A percentile compares a stretch with the other conserved stretches of the same genome.
These are phyloP conservation scores for Pyracantha coccinea DNA, from an alignment of 331 rosid genomes.

Conservation along the genomic window DNA sequence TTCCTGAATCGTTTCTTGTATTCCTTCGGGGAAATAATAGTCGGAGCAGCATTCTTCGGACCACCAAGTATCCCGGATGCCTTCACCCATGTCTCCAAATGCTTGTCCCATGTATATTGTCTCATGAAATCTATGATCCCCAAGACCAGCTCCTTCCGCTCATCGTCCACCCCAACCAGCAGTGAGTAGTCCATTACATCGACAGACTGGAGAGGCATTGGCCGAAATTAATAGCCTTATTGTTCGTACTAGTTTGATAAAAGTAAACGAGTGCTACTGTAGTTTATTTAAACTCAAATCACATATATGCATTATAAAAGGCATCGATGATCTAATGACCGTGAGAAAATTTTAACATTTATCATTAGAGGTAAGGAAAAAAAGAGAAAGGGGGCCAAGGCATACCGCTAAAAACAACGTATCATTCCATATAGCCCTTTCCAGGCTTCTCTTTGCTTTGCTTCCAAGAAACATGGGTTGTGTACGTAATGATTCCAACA, in stretches of 20 bases:
- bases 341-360: too few species aligned
- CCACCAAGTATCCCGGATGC: conserved; percentile 95
- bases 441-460: conserved; percentile 87
- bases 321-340: too few species aligned
- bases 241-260: too few species aligned
- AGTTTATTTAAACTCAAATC: too few species aligned
- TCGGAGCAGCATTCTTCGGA: conserved; percentile 76
- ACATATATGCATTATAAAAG: too few species aligned
- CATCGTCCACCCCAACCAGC: conserved; percentile 92
- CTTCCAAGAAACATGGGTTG: conserved; percentile 95
- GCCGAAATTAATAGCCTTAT: neutral
- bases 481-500: conserved; percentile 81
- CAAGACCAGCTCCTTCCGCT: conserved; percentile 76
- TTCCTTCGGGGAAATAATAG: conserved; percentile 85
- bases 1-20: conserved; percentile 96
- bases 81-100: conserved; percentile 97
- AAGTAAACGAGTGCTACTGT: too few species aligned
- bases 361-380: too few species aligned
- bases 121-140: conserved; percentile 98
- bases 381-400: neutral
- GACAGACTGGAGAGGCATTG: conserved; percentile 55
- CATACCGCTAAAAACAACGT: conserved; percentile 87
- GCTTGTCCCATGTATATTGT: conserved; percentile 99
- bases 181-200: conserved; percentile 99
- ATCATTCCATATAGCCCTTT: conserved; percentile 95